Evolutionary conservation across 2,329 filamentous ascomycete genomes (phyloP), one percentile per base, ranked within the genome.

Genomic region (Hypoxylon sp.): DNA sequence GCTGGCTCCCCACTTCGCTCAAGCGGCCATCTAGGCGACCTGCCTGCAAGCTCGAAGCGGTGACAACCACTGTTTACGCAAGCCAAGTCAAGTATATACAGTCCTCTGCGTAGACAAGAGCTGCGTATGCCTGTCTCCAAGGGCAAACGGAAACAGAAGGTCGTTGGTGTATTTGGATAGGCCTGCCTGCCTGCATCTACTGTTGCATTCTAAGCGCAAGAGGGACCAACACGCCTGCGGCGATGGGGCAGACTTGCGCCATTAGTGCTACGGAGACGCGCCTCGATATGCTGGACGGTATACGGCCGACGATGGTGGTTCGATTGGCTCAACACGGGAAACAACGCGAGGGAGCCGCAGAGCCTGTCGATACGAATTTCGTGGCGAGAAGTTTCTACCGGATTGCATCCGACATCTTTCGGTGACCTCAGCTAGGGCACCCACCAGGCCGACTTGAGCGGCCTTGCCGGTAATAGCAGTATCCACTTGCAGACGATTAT

Each of bases 21-120:
- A 56, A 44, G 59, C 59, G 63, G 55, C 63, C 63, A 8, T 24
- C 37, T 43, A 60, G 20, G 63, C 59, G 52, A 22, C 63, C 63
- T n/a, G n/a, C 11, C 37, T 48, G 46, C 52, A 48, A 47, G 41
- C 6, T 13, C 43, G 55, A 62, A 51, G 63, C 55, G 59, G 55
- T 53, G 55, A 62, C 59, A 41, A 41, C 6, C 37, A 17, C 30
- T 17, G 11, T 20, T 32, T 4, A 20, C n/a, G 28, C 34, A 52
- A 22, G 24, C 41, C 8, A n/a, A 58, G 39, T 46, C 8, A n/a
- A 58, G 39, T 46, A 13, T 62, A 59, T 51, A 59, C 51, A 20
- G 28, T 20, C 6, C 17, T 49, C 26, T 26, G 19, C 22, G 32
- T 59, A 39, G 47, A 26, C 20, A 44, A 37, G 34, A 47, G 20